Conservation (phyloP, 2,329 filamentous ascomycete species). For the Aspergillus brasiliensis region DNA sequence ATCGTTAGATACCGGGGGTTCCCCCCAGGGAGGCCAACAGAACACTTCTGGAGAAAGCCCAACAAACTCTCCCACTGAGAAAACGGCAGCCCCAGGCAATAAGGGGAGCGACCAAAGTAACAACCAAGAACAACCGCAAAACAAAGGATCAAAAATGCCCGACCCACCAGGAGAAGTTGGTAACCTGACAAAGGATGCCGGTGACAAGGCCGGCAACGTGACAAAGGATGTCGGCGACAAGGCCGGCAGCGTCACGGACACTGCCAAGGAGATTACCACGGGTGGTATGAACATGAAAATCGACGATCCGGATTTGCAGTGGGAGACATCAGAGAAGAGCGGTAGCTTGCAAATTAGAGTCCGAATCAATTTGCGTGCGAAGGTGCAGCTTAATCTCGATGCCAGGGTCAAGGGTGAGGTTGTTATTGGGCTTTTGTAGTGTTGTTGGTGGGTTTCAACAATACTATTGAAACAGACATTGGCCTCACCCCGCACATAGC, state of each 20-base stretch:
- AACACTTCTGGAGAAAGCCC: neutral
- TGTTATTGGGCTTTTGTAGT: neutral
- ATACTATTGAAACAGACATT: too few species aligned
- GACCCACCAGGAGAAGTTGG: neutral
- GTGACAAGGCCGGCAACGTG: neutral
- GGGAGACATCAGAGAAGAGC: neutral
- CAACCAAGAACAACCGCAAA: neutral
- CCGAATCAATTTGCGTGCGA: neutral
- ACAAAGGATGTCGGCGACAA: neutral
- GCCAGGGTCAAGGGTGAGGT: neutral
- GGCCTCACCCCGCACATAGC: too few species aligned
- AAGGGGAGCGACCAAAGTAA: neutral
- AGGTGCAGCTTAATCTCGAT: neutral
- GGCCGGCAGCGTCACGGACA: neutral
- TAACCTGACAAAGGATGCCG: neutral
- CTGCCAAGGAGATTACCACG: neutral
- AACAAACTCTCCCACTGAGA: neutral
- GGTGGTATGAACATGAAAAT: neutral
- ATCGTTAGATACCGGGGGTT: neutral
- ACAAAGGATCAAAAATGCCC: neutral
- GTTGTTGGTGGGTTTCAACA: too few species aligned
- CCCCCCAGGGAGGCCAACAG: neutral
- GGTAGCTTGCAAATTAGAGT: neutral
- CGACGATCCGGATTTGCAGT: neutral
- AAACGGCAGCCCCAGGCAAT: neutral